Percentiles rank a stretch among this genome's conserved stretches.
These are phyloP conservation scores for Daldinia eschscholtzii DNA, from an alignment of 2,329 filamentous ascomycete genomes.

Conservation along the genomic window DNA sequence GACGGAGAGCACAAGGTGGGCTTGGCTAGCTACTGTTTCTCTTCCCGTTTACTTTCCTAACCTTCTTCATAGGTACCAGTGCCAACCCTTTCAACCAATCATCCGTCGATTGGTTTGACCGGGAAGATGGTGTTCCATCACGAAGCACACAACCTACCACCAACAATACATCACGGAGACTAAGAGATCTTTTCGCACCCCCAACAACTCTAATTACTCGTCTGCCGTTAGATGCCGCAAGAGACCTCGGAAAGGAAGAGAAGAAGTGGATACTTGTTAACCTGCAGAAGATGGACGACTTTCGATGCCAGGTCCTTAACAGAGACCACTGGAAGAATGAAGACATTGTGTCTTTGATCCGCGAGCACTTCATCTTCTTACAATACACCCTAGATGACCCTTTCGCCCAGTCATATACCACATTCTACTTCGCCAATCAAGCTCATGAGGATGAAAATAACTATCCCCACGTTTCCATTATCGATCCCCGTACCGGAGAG, in stretches of 20 bases:
- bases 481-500: constrained; percentile 95
- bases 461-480: constrained; percentile 95
- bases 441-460: constrained; percentile 84
- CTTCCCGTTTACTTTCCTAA: constrained; percentile 20
- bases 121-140: constrained; percentile 44
- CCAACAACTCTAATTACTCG: constrained; percentile 90
- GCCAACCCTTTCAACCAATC: constrained; percentile 51
- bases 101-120: constrained; percentile 52
- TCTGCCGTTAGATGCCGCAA: constrained; percentile 84
- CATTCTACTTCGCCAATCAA: constrained; percentile 84
- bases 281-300: constrained; percentile 91
- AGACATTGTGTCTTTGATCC: constrained; percentile 81
- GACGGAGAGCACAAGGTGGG: constrained; percentile 52
- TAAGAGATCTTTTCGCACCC: constrained; percentile 92
- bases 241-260: constrained; percentile 85
- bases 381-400: constrained; percentile 92
- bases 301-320: constrained; percentile 94
- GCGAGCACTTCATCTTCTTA: constrained; percentile 94
- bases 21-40: constrained; percentile 5
- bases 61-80: constrained; percentile 24
- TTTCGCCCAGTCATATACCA: constrained; percentile 82
- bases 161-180: constrained; percentile 78
- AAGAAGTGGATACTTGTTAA: constrained; percentile 98
- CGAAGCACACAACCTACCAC: constrained; percentile 57
- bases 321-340: constrained; percentile 95